Conservation (phyloP, 495 filamentous ascomycete species). For the Neurospora tetrasperma region DNA sequence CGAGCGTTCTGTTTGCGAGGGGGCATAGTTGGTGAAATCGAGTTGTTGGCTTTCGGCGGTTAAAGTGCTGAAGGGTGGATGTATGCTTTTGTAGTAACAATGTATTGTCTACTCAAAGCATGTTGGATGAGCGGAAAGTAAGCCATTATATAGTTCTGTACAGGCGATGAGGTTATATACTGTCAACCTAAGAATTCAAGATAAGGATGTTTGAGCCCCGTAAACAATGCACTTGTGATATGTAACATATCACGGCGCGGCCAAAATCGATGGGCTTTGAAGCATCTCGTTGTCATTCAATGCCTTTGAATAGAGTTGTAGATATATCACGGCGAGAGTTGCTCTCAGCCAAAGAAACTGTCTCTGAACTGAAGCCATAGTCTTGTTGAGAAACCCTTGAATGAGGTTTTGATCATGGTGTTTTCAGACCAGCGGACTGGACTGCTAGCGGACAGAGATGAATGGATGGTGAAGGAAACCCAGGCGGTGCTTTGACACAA, state of each 20-base stretch:
- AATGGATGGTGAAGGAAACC: neutral
- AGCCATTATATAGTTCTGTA: neutral
- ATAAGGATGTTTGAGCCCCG: neutral
- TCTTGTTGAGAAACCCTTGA: neutral
- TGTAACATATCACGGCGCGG: neutral
- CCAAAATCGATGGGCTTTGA: neutral
- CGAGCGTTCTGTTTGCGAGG: neutral
- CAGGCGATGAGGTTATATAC: neutral
- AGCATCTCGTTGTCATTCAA: neutral
- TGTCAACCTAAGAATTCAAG: neutral
- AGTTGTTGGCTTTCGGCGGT: neutral
- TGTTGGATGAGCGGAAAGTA: neutral
- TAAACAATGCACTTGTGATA: neutral
- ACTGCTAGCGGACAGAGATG: neutral
- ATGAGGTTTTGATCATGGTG: neutral
- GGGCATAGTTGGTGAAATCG: neutral
- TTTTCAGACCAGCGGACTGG: neutral
- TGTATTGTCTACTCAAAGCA: neutral
- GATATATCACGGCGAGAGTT: neutral
- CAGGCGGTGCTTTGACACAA: neutral
- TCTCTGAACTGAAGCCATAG: neutral
- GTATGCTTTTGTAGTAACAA: neutral
- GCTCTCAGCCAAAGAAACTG: neutral
- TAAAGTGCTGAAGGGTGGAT: neutral
- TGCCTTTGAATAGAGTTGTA: neutral